Percentiles rank a stretch among this genome's conserved stretches.
Conservation (phyloP, 179 eudicot species). For the Silene vulgaris region DNA sequence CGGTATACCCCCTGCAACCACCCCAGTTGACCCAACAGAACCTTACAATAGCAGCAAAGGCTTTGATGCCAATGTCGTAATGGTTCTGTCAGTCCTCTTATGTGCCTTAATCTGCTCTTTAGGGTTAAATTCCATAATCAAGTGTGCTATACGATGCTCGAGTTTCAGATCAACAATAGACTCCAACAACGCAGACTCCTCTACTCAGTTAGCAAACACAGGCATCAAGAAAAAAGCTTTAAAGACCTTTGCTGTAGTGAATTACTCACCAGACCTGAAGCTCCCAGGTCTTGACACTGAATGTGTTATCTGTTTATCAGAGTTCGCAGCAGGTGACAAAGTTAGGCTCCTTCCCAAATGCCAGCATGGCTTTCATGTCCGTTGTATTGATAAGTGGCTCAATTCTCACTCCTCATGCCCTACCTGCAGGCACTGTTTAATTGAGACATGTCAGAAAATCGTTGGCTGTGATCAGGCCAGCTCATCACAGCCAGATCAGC, state of each 20-base stretch:
- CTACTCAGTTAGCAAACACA: slow-evolving; percentile 45
- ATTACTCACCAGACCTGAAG: slow-evolving; percentile 42
- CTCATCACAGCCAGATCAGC: slow-evolving; percentile 28
- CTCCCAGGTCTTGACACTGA: slow-evolving; percentile 43
- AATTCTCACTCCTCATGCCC: slow-evolving; percentile 48
- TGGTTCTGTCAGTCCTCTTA: slow-evolving; percentile 82
- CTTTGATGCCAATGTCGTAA: slow-evolving; percentile 74
- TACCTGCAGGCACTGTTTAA: slow-evolving; percentile 44
- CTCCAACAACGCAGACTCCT: slow-evolving; percentile 21
- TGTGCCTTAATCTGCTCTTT: slow-evolving; percentile 84
- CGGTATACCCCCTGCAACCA: slow-evolving; percentile 28
- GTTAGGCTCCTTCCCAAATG: slow-evolving; percentile 43
- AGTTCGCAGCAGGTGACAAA: slow-evolving; percentile 33
- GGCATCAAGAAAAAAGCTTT: slow-evolving; percentile 82
- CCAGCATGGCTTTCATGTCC: slow-evolving; percentile 41
- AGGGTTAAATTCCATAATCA: slow-evolving; percentile 62
- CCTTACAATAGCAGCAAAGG: slow-evolving; percentile 35
- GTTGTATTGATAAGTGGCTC: slow-evolving; percentile 48
- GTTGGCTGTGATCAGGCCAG: slow-evolving; percentile 38
- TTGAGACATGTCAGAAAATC: slow-evolving; percentile 43
- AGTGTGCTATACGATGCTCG: slow-evolving; percentile 73
- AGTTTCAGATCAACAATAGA: slow-evolving; percentile 33
- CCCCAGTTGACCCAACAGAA: slow-evolving; percentile 32
- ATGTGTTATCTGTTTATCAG: slow-evolving; percentile 46
- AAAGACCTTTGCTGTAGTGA: slow-evolving; percentile 58